Conservation (phyloP, 176 grass and related monocot genomes). For the Cocos nucifera region DNA sequence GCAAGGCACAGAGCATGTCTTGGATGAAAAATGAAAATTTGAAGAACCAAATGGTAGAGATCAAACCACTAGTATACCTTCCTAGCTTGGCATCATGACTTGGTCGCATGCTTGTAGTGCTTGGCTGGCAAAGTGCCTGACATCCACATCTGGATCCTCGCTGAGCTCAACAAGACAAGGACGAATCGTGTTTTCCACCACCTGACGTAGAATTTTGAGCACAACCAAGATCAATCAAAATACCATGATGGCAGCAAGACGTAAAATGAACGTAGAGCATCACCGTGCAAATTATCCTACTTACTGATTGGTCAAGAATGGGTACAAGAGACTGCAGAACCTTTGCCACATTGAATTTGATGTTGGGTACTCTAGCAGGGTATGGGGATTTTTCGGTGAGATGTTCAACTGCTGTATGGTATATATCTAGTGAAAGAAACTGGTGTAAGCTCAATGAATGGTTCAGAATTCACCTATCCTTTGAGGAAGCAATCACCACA, state of each 20-base stretch:
- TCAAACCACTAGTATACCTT: not conserved
- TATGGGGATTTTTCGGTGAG: not conserved
- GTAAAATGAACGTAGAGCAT: not conserved
- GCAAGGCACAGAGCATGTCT: too few relatives aligned
- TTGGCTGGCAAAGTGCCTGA: constrained; percentile 68
- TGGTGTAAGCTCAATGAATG: too few relatives aligned
- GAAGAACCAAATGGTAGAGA: too few relatives aligned
- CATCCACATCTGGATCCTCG: constrained; percentile 95
- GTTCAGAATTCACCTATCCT: constrained; percentile 54
- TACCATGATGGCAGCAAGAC: not conserved
- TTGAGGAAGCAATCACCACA: constrained; percentile 71
- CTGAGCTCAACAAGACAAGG: constrained; percentile 88
- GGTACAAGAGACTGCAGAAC: constrained; percentile 67
- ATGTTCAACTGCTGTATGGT: not conserved
- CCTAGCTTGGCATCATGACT: constrained; percentile 77
- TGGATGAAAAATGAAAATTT: too few relatives aligned
- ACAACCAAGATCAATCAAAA: not conserved
- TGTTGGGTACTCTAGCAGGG: constrained; percentile 74
- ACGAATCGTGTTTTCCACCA: constrained; percentile 59
- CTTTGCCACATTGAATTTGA: constrained; percentile 95
- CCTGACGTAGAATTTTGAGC: constrained; percentile 28
- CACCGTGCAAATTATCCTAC: constrained; percentile 5
- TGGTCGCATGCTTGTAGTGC: constrained; percentile 78
- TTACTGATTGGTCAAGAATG: constrained; percentile 70
- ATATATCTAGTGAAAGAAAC: too few relatives aligned